These are phyloP conservation scores for Pilaira anomala DNA, from an alignment of 192 early-diverging fungal genomes.

Conservation along the genomic window DNA sequence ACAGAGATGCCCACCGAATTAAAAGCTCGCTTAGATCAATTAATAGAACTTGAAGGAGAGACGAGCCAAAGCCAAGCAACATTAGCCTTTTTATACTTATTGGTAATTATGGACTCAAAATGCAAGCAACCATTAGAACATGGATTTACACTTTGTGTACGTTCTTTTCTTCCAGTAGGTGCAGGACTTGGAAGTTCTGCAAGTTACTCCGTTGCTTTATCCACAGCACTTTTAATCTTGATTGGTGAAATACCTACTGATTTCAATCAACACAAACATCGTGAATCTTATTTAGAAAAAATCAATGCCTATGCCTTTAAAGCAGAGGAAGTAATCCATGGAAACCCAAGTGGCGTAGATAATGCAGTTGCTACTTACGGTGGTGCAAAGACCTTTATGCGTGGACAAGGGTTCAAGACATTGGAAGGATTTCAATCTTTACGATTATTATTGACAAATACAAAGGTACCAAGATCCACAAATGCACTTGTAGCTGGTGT, in stretches of 20 bases:
- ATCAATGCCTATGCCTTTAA: conserved; percentile 91
- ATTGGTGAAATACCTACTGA: conserved; percentile 39
- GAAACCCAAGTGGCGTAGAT: conserved; percentile 93
- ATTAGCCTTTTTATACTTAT: conserved; percentile 67
- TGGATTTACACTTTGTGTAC: conserved; percentile 62
- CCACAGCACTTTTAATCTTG: conserved; percentile 71
- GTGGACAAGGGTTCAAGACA: conserved; percentile 49
- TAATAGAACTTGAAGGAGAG: conserved; percentile 35
- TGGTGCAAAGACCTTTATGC: conserved; percentile 71
- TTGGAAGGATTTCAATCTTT: conserved; percentile 58
- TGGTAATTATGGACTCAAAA: conserved; percentile 19
- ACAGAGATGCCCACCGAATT: conserved; percentile 38
- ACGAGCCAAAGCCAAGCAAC: conserved; percentile 46
- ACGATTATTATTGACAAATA: conserved; percentile 85
- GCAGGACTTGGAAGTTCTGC: conserved; percentile 97
- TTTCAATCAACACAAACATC: conserved; percentile 1
- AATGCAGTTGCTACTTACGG: conserved; percentile 89
- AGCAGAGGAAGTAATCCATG: conserved; percentile 93
- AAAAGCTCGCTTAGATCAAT: conserved; percentile 19
- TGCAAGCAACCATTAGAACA: not conserved
- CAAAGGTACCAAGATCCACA: conserved; percentile 86
- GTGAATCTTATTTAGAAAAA: conserved; percentile 36
- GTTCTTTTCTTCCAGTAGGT: conserved; percentile 83
- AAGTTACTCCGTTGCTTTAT: conserved; percentile 76
- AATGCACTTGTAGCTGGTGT: conserved; percentile 82